Percentiles rank a stretch among this genome's conserved stretches.
Conservation (phyloP, 495 filamentous ascomycete genomes). For the Cenococcum geophilum region DNA sequence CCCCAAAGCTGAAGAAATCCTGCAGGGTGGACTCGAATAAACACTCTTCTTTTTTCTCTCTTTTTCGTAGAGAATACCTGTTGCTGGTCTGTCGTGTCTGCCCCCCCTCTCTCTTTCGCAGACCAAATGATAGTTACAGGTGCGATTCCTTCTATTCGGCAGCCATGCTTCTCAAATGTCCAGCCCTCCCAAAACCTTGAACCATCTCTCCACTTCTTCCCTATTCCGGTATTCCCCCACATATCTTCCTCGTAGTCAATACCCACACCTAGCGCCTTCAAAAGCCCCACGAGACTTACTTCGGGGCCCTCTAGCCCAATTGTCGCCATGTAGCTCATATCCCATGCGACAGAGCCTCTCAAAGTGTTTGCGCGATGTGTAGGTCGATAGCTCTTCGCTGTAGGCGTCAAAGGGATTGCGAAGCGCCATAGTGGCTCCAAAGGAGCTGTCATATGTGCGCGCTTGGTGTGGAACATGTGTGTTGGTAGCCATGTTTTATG, state of each 20-base stretch:
- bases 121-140: constrained; percentile 71
- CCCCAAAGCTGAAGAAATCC: constrained; percentile 82
- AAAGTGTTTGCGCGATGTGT: constrained; percentile 76
- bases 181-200: constrained; percentile 62
- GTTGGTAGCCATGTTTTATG: constrained; percentile 94
- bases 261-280: constrained; percentile 57
- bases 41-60: constrained; percentile 52
- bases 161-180: constrained; percentile 53
- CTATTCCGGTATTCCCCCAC: constrained; percentile 49
- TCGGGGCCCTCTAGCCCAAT: constrained; percentile 68
- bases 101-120: constrained; percentile 11
- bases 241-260: constrained; percentile 39
- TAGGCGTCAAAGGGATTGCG: constrained; percentile 73
- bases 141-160: constrained; percentile 55
- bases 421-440: constrained; percentile 83
- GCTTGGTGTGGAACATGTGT: constrained; percentile 88
- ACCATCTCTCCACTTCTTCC: constrained; percentile 69
- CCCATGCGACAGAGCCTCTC: constrained; percentile 71
- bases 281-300: constrained; percentile 54
- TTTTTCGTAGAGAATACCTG: constrained; percentile 30
- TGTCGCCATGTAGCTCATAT: constrained; percentile 91
- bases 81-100: constrained; percentile 38
- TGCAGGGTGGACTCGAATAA: constrained; percentile 80
- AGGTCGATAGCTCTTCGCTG: constrained; percentile 79
- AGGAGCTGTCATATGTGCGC: constrained; percentile 77